Conservation (phyloP, 1,284 basidiomycete species). For the Xerocomus minutiporus region DNA sequence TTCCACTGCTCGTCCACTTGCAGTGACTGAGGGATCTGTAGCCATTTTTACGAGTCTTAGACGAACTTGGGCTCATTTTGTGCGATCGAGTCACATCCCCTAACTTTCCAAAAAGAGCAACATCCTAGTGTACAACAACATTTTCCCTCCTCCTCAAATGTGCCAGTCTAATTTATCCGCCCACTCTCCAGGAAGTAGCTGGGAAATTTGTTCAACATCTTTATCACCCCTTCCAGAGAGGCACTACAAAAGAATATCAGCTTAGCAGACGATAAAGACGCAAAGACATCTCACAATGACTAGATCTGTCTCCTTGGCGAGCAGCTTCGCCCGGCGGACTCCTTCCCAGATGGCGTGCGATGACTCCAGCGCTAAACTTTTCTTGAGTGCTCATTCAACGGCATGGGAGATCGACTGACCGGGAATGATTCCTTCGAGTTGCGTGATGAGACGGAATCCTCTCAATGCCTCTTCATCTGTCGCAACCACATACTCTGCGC, state of each 20-base stretch:
- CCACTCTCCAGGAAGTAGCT: conserved; percentile 81
- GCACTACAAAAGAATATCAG: conserved; percentile 47
- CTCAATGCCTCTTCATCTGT: conserved; percentile 92
- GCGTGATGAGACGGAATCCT: conserved; percentile 88
- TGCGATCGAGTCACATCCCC: conserved; percentile 14
- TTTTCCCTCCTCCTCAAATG: conserved; percentile 16
- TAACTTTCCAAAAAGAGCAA: conserved; percentile 17
- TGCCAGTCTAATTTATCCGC: conserved; percentile 89
- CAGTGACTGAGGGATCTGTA: conserved; percentile 37
- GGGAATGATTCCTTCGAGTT: conserved; percentile 96
- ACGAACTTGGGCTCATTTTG: too few species aligned
- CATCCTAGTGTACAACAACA: not conserved
- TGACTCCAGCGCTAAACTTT: conserved; percentile 77
- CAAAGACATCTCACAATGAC: conserved; percentile 70
- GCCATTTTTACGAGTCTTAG: conserved; percentile 32
- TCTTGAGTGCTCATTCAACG: conserved; percentile 8
- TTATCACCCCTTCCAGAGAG: conserved; percentile 91
- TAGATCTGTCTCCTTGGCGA: conserved; percentile 82
- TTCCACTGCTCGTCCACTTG: conserved; percentile 57
- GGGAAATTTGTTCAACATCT: conserved; percentile 88
- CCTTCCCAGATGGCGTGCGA: conserved; percentile 95
- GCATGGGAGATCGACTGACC: conserved; percentile 43
- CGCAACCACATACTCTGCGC: conserved; percentile 91
- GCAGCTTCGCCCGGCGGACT: conserved; percentile 77
- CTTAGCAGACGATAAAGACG: conserved; percentile 1